These are phyloP conservation scores for Psophocarpus tetragonolobus DNA, from an alignment of 306 rosid species.

Conservation along the genomic window DNA sequence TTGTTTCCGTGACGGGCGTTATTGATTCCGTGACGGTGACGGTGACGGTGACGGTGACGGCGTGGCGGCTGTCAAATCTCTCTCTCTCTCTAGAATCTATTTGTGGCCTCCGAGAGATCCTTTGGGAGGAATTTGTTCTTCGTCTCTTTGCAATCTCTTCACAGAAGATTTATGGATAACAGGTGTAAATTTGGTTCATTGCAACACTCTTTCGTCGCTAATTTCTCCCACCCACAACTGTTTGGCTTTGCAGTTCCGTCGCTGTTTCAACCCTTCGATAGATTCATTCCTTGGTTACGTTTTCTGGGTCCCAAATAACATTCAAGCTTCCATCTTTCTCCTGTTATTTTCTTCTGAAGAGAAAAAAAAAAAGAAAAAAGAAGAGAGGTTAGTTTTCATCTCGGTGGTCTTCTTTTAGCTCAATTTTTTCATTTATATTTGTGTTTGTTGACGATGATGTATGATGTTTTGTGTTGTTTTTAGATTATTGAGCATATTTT, in stretches of 20 bases:
- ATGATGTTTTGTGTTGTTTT: neutral
- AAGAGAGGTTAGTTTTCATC: constrained; percentile 39
- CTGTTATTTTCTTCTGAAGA: neutral
- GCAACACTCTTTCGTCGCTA: constrained; percentile 23
- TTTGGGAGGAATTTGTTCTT: constrained; percentile 1
- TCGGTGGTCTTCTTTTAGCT: constrained; percentile 7
- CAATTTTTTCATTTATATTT: neutral
- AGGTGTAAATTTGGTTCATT: constrained; percentile 35
- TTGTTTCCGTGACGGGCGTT: neutral
- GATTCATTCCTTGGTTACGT: constrained; percentile 44
- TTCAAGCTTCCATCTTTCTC: neutral
- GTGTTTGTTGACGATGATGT: neutral
- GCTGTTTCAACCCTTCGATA: constrained; percentile 42
- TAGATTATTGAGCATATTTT: neutral
- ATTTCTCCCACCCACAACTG: constrained; percentile 24
- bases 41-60: constrained; percentile 23
- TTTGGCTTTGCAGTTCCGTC: constrained; percentile 22
- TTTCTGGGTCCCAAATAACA: constrained; percentile 35
- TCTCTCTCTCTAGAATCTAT: neutral
- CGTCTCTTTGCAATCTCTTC: constrained; percentile 15
- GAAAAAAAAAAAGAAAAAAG: constrained; percentile 10
- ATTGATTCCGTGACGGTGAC: neutral
- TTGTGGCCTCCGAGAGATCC: constrained; percentile 33
- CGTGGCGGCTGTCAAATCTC: constrained; percentile 12
- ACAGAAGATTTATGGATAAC: constrained; percentile 53